Percentiles rank a stretch among this genome's conserved stretches.
These are phyloP conservation scores for Xylaria curta DNA, from an alignment of 495 filamentous ascomycete species.

Conservation along the genomic window DNA sequence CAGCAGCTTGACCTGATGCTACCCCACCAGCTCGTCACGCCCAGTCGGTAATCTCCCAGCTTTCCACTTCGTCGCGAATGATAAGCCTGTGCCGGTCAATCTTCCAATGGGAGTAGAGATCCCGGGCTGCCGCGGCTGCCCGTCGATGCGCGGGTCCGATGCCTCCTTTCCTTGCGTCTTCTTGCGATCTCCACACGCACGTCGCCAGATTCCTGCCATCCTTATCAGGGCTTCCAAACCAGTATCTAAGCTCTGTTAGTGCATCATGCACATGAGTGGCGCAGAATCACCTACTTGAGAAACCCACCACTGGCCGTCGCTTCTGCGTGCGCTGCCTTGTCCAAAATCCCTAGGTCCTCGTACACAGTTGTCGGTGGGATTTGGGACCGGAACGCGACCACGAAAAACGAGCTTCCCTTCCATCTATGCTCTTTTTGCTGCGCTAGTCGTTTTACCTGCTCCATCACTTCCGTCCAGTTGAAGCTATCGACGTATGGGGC, in stretches of 20 bases:
- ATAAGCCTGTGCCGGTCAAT: slow-evolving; percentile 70
- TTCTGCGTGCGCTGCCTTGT: slow-evolving; percentile 77
- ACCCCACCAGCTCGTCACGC: slow-evolving; percentile 40
- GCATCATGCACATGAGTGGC: slow-evolving; percentile 27
- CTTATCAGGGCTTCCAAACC: slow-evolving; percentile 74
- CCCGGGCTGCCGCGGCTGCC: slow-evolving; percentile 55
- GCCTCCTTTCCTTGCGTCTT: slow-evolving; percentile 73
- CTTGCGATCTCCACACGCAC: slow-evolving; percentile 74
- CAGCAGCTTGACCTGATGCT: slow-evolving; percentile 32
- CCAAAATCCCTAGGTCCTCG: slow-evolving; percentile 67
- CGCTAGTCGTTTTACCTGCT: slow-evolving; percentile 55
- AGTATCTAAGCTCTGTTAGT: slow-evolving; percentile 63
- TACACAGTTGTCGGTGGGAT: slow-evolving; percentile 67
- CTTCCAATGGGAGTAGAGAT: slow-evolving; percentile 62
- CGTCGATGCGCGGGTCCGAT: slow-evolving; percentile 63
- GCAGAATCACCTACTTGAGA: slow-evolving; percentile 65
- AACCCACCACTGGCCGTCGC: slow-evolving; percentile 80
- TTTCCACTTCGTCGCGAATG: slow-evolving; percentile 60
- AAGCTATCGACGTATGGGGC: slow-evolving; percentile 75
- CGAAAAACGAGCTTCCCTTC: slow-evolving; percentile 72
- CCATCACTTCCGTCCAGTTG: slow-evolving; percentile 74
- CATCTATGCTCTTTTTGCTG: slow-evolving; percentile 59
- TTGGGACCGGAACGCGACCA: slow-evolving; percentile 80
- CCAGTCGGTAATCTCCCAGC: slow-evolving; percentile 69
- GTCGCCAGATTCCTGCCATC: slow-evolving; percentile 74